Evolutionary conservation across 305 asterid genomes (phyloP).

Genomic region (Rubia peregrina): DNA sequence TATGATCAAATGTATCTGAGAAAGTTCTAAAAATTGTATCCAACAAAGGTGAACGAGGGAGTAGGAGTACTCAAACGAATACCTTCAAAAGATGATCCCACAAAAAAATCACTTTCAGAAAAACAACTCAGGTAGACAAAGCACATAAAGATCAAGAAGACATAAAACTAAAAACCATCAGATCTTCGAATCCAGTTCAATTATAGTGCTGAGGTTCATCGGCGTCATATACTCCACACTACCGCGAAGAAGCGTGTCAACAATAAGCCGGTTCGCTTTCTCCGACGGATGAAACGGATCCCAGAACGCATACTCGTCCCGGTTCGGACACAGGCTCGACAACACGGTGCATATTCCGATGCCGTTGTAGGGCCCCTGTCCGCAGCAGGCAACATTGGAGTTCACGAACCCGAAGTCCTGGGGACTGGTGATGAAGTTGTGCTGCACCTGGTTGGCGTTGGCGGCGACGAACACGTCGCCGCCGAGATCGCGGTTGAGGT

Average conservation of each 20-base stretch:
- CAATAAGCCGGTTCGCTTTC: constrained; percentile 57
- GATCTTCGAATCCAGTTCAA: constrained; percentile 49
- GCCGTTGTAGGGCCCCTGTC: constrained; percentile 77
- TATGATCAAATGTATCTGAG: no score
- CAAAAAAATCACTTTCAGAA: background rate
- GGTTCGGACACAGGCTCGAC: constrained; percentile 57
- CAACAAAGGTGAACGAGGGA: no score
- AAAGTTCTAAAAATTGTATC: no score
- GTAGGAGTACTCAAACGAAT: background rate
- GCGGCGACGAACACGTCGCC: constrained; percentile 44
- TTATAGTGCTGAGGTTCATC: constrained; percentile 79
- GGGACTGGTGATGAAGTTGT: constrained; percentile 44
- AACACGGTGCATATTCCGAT: constrained; percentile 55
- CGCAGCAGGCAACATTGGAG: constrained; percentile 74
- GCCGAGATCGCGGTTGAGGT: constrained; percentile 40
- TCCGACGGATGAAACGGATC: constrained; percentile 84
- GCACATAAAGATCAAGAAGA: background rate
- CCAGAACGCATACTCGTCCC: constrained; percentile 70
- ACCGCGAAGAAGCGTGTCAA: constrained; percentile 49
- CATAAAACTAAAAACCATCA: background rate
- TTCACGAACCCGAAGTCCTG: constrained; percentile 47
- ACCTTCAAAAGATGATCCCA: background rate
- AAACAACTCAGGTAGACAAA: background rate
- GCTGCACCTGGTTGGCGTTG: constrained; percentile 41
- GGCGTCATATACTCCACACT: constrained; percentile 57